Conservation (phyloP, 805 yeast species). For the Candida nanaspora region DNA sequence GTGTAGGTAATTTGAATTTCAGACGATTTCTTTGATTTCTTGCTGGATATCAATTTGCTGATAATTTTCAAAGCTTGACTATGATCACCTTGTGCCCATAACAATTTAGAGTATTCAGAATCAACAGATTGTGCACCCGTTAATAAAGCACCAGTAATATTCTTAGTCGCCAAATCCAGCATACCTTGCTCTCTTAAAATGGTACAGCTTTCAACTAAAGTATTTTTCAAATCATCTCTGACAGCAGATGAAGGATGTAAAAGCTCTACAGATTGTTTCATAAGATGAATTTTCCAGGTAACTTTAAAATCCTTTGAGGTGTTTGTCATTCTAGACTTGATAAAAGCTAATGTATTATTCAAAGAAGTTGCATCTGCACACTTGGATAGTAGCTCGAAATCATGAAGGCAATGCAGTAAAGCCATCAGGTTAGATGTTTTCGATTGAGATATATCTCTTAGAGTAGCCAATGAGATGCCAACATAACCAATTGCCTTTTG, state of each 20-base stretch:
- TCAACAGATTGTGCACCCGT: slow-evolving; percentile 41
- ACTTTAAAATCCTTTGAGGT: slow-evolving; percentile 31
- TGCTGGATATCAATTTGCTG: slow-evolving; percentile 27
- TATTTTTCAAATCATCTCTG: slow-evolving; percentile 33
- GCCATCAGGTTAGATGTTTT: slow-evolving; percentile 42
- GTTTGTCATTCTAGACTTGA: slow-evolving; percentile 16
- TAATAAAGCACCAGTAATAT: slow-evolving; percentile 54
- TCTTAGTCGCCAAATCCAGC: slow-evolving; percentile 63
- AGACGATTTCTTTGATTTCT: slow-evolving; percentile 15
- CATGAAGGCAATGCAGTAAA: slow-evolving; percentile 54
- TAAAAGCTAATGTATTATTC: slow-evolving; percentile 5
- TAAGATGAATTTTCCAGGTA: slow-evolving; percentile 38
- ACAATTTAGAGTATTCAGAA: slow-evolving; percentile 69
- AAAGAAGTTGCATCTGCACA: slow-evolving; percentile 1
- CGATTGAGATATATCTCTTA: slow-evolving; percentile 42
- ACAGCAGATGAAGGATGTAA: slow-evolving; percentile 18
- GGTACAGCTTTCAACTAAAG: slow-evolving; percentile 53
- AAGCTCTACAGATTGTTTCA: slow-evolving; percentile 31
- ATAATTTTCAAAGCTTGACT: slow-evolving; percentile 72
- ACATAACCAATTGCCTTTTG: slow-evolving; percentile 47
- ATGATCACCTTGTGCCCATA: slow-evolving; percentile 88
- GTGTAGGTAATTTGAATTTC: slow-evolving; percentile 70
- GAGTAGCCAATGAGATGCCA: slow-evolving; percentile 50
- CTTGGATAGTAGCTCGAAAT: slow-evolving; percentile 36
- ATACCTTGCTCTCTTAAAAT: slow-evolving; percentile 63